Conservation (phyloP, 345 rosid genomes). For the Syzygium aromaticum region DNA sequence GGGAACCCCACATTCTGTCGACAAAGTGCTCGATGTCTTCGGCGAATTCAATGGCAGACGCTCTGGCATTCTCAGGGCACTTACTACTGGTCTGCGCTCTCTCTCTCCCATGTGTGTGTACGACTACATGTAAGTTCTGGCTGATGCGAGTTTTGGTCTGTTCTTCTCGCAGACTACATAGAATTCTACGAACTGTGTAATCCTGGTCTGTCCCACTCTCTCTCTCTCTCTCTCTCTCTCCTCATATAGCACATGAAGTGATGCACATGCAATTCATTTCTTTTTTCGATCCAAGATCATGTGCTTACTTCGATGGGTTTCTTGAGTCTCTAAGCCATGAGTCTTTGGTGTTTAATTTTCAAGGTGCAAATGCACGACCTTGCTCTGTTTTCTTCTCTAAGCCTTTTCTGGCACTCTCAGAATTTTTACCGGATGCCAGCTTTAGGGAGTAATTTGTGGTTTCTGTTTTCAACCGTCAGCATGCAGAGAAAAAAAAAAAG, state of each 20-base stretch:
- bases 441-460: not conserved
- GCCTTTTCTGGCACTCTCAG: not conserved
- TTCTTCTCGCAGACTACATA: not conserved
- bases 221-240: not conserved
- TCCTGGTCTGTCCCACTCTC: not conserved
- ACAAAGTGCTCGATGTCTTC: not conserved
- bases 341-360: not conserved
- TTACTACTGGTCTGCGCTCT: not conserved
- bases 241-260: not conserved
- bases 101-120: not conserved
- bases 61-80: not conserved
- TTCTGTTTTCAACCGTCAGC: not conserved
- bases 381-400: not conserved
- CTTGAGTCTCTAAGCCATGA: not conserved
- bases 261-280: not conserved
- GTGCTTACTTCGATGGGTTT: not conserved
- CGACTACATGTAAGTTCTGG: not conserved
- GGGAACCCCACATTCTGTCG: not conserved
- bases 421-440: not conserved
- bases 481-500: fast-evolving
- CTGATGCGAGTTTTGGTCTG: not conserved
- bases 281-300: not conserved
- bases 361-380: not conserved
- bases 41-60: not conserved
- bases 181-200: not conserved